Percentiles rank a stretch among this genome's conserved stretches.
These are phyloP conservation scores for Ascochyta rabiei DNA, from an alignment of 2,329 filamentous ascomycete genomes.

Conservation along the genomic window DNA sequence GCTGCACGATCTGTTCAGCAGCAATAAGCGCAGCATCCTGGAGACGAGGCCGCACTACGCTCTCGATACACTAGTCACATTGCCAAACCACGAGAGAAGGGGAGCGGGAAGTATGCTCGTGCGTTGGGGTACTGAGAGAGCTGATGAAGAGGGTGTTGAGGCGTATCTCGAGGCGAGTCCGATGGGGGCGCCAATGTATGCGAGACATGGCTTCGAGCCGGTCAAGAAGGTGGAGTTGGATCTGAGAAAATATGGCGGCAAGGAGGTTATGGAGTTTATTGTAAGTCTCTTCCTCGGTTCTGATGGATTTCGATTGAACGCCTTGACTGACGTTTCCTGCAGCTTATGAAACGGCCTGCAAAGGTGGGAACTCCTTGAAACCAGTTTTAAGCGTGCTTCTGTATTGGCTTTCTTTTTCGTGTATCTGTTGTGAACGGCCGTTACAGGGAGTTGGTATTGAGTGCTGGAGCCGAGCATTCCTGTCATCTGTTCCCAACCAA, in stretches of 20 bases:
- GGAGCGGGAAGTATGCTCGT: conserved; percentile 44
- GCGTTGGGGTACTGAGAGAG: conserved; percentile 39
- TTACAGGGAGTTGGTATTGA: neutral
- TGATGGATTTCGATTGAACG: neutral
- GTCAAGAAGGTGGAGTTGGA: conserved; percentile 38
- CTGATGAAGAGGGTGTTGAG: conserved; percentile 40
- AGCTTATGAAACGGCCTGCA: conserved; percentile 26
- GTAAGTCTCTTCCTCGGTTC: conserved; percentile 24
- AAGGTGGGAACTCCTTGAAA: conserved; percentile 7
- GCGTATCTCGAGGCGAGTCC: conserved; percentile 42
- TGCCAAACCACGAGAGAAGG: conserved; percentile 35
- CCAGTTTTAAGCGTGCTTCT: neutral
- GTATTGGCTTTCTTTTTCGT: neutral
- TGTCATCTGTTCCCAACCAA: neutral
- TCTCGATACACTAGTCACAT: conserved; percentile 42
- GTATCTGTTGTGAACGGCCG: neutral
- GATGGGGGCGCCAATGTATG: conserved; percentile 44
- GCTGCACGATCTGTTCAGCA: conserved; percentile 30
- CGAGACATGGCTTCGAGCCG: conserved; percentile 37
- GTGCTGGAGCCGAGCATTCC: neutral
- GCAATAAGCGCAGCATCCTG: conserved; percentile 34
- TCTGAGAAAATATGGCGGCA: conserved; percentile 36
- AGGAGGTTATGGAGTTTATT: conserved; percentile 34
- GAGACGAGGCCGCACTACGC: conserved; percentile 31
- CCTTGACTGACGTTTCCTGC: neutral